Base-by-base conservation (phyloP, 1,139 yeast species). In the Protomyces inouyei region DNA sequence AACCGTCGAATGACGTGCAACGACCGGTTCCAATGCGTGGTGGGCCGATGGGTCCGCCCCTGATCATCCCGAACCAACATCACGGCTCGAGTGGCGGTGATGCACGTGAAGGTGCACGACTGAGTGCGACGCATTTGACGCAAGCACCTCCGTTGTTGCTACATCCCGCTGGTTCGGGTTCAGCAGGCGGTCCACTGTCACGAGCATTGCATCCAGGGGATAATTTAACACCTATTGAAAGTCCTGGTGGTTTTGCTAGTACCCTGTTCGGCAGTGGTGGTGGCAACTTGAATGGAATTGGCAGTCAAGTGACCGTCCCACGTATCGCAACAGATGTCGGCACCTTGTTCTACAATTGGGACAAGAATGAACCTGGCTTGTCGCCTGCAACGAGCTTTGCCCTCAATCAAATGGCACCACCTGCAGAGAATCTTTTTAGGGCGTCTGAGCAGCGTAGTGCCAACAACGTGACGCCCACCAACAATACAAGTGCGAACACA, bases 321-420 rank as follows among this genome's bases (percentile, higher is more conserved):
- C 52, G 63, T 36, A 59, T 59, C 14, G 52, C 63, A n/a, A 59
- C 63, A 1, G 63, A 59, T 51, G 63, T 59, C 43, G 63, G 63
- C 36, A 59, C 57, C 18, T 52, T 59, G 12, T 59, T 59, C 45
- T 59, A 59, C 45, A 59, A 59, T n/a, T 59, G 63, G 63, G 54
- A 59, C 43, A 59, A 55, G 57, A 59, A 59, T 35, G 63, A 59
- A 35, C 63, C 63, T 28, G 63, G 63, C 9, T 51, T 59, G 36
- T 52, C 57, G 18, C 63, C 63, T 2, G 63, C 63, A n/a, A 59
- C 63, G 57, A 59, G 63, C 52, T 52, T 59, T 55, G 46, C 46
- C 21, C 48, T 59, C 16, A 38, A 38, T 6, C 63, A 59, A 16
- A 40, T 16, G 53, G 36, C 35, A 16, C 52, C 23, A 14, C 52